Conservation (phyloP, 2,329 filamentous ascomycete genomes). For the Trichothecium sympodiale region DNA sequence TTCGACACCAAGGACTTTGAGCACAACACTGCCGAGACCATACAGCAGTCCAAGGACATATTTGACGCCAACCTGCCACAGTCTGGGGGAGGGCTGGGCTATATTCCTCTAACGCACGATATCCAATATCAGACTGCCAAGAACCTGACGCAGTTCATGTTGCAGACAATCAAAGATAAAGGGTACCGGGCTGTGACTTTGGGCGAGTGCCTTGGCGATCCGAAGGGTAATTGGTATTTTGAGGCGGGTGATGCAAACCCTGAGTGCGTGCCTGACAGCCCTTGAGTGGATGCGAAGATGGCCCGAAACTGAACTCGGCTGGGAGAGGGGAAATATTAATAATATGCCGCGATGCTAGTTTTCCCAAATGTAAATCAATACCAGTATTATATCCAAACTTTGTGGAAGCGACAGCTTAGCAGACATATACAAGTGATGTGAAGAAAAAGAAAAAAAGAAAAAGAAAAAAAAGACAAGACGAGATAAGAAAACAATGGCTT, state of each 20-base stretch:
- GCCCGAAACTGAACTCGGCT: no score
- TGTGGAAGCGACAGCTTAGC: no score
- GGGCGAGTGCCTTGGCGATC: conserved; percentile 45
- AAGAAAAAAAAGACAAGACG: no score
- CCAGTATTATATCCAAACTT: no score
- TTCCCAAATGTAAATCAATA: no score
- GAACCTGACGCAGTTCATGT: conserved; percentile 31
- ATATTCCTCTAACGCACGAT: conserved; percentile 43
- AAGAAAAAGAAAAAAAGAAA: no score
- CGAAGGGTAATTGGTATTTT: conserved; percentile 38
- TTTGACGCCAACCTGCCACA: conserved; percentile 17
- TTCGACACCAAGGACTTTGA: conserved; percentile 52
- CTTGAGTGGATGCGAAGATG: no score
- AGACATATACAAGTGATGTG: no score
- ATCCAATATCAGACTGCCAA: conserved; percentile 35
- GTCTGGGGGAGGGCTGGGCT: conserved; percentile 16
- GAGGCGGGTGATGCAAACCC: neutral
- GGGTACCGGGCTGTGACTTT: conserved; percentile 40
- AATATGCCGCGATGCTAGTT: no score
- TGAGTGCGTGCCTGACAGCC: no score
- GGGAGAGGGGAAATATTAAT: no score
- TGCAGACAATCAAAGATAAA: conserved; percentile 24
- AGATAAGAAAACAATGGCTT: no score
- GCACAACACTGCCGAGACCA: conserved; percentile 35
- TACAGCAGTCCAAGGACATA: conserved; percentile 31